Evolutionary conservation across 495 filamentous ascomycete species (phyloP).

Genomic region (Staphylotrichum tortipilum): DNA sequence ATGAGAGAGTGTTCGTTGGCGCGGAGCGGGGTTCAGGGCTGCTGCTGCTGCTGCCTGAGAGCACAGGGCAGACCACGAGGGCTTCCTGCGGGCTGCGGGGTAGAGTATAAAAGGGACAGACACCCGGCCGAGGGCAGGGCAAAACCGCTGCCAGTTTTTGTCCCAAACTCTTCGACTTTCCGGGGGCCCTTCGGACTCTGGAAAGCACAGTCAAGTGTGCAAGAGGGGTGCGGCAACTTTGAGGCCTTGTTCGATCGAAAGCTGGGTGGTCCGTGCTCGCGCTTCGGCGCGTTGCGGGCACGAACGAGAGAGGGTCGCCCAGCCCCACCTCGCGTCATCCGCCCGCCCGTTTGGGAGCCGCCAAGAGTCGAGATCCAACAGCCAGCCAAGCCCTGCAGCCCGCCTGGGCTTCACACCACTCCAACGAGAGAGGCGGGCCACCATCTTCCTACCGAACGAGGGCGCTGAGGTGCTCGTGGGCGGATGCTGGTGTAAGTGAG

Average conservation of each 20-base stretch:
- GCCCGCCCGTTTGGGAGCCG: not conserved
- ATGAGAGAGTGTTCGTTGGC: no score
- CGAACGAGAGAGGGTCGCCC: not conserved
- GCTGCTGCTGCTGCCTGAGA: conserved; percentile 9
- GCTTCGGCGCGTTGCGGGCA: conserved; percentile 1
- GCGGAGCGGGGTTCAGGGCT: conserved; percentile 1
- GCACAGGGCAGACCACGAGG: not conserved
- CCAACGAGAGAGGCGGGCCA: no score
- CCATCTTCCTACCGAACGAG: no score
- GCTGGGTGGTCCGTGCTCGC: conserved; percentile 3
- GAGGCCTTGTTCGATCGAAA: not conserved
- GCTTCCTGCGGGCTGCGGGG: conserved; percentile 5
- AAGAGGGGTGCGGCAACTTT: not conserved
- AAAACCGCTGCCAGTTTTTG: conserved; percentile 1
- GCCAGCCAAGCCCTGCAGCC: not conserved
- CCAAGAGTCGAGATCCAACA: conserved; percentile 6
- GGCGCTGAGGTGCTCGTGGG: not conserved
- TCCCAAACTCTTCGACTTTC: not conserved
- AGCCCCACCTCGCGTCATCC: conserved; percentile 4
- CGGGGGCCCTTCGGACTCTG: not conserved
- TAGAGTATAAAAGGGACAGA: conserved; percentile 8
- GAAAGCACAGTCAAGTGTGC: not conserved
- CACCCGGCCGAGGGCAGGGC: not conserved
- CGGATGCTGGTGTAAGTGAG: not conserved
- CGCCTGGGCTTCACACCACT: no score